Base-by-base conservation (phyloP, 257 asterid species). In the Verbascum thapsus region DNA sequence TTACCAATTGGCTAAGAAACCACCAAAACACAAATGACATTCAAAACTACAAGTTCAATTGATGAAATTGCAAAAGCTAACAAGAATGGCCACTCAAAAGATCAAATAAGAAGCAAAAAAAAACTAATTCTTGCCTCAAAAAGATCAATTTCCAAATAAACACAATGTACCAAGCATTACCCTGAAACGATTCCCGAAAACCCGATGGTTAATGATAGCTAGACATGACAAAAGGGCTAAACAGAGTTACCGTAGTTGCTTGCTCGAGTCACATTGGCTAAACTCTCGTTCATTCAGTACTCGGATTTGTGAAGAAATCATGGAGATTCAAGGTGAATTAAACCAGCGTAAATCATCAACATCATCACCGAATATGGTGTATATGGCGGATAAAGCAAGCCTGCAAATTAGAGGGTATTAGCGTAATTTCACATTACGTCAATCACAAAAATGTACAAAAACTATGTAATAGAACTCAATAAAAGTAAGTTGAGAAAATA, bases 291-390 rank as follows among this genome's bases (percentile, higher is more conserved):
- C 70, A 12, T 53, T 54, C 50, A 40, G 30, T 20, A 58, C 41
- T 53, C 37, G 5, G 69, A 56, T 34, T 20, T 16, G 42, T 10
- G 63, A 22, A 59, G 19, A 54, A 26, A 10, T 35, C 23, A 58
- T 12, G 0, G 58, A 63, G 37, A 34, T 43, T 80, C 76, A 81
- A 9, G 40, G 40, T 19, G 64, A 45, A 58, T 76, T 72, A 54
- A 65, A 69, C 67, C 80, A 81, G 23, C 70, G 74, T 9, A 83
- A 38, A n/a, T 57, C 71, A 37, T 80, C 92, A 13, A 82, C 95
- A 47, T 83, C 95, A n/a, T 85, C 95, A 20, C 81, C 87, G 8
- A 89, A 85, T 37, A 83, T 79, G 57, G 76, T 77, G 45, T 74
- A 75, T 61, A 85, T 74, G n/a, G 73, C 75, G 10, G 95, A 75